Conservation (phyloP, 2,329 filamentous ascomycete species). For the Xylaria sp. region DNA sequence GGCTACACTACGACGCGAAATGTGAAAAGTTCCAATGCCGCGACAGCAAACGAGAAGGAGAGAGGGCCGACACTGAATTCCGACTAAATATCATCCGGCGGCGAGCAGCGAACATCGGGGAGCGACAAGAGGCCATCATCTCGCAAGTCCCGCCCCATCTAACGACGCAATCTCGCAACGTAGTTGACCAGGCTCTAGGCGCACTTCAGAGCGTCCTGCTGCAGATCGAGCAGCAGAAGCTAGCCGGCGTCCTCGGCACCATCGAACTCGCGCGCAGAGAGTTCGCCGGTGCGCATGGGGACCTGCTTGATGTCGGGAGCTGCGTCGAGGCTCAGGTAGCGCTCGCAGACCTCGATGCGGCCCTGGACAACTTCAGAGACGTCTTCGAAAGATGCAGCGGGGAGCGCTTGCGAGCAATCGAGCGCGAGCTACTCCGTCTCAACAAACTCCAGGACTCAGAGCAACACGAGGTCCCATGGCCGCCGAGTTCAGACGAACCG, state of each 20-base stretch:
- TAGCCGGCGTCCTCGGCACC: neutral
- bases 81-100: neutral
- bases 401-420: neutral
- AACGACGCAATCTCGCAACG: too few relatives aligned
- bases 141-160: neutral
- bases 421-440: neutral
- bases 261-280: neutral
- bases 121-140: neutral
- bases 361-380: neutral
- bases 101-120: neutral
- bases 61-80: neutral
- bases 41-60: neutral
- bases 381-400: neutral
- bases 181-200: neutral
- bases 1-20: neutral
- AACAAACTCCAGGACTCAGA: neutral
- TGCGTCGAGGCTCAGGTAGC: neutral
- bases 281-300: neutral
- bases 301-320: neutral
- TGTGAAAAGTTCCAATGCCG: too few relatives aligned
- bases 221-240: slow-evolving; percentile 10
- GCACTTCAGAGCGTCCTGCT: slow-evolving; percentile 2
- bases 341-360: neutral
- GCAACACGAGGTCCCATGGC: too few relatives aligned
- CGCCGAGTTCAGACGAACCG: too few relatives aligned